Conservation (phyloP, 2,329 filamentous ascomycete species). For the Didymella glomerata region DNA sequence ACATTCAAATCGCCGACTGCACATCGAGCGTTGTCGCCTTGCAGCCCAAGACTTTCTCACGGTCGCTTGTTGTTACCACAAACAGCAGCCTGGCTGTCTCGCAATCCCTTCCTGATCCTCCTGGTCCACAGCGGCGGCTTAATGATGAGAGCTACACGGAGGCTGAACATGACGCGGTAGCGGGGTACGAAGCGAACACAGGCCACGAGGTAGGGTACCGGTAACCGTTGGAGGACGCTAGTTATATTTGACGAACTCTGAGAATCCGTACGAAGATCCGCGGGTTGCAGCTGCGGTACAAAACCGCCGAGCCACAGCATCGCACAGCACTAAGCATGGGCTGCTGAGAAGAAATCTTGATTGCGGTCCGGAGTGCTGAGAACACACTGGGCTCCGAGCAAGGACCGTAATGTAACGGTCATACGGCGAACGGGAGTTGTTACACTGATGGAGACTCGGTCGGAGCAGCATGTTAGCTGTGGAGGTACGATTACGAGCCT, state of each 20-base stretch:
- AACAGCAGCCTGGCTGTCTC: conserved; percentile 6
- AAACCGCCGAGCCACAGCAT: conserved; percentile 1
- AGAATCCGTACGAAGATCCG: conserved; percentile 14
- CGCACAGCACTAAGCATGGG: conserved; percentile 2
- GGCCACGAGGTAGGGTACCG: conserved; percentile 28
- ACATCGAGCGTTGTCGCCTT: conserved; percentile 1
- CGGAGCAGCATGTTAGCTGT: conserved; percentile 13
- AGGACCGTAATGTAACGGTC: background rate
- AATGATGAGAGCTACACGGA: conserved; percentile 10
- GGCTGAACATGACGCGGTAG: conserved; percentile 29
- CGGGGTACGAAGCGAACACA: conserved; percentile 27
- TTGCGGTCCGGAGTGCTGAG: background rate
- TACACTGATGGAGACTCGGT: conserved; percentile 10
- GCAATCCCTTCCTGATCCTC: conserved; percentile 18
- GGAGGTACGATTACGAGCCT: conserved; percentile 14
- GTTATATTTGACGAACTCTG: conserved; percentile 20
- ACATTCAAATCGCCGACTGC: background rate
- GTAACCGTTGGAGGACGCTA: conserved; percentile 34
- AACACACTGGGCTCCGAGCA: background rate
- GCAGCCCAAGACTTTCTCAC: conserved; percentile 1
- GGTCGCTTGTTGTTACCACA: conserved; percentile 19
- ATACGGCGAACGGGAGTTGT: background rate
- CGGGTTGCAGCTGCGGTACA: background rate
- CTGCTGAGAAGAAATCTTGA: background rate
- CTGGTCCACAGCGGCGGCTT: conserved; percentile 18